phyloP scores from a whole-genome alignment of 1,284 basidiomycete genomes.

The Cutaneotrichosporon cyanovorans region DNA sequence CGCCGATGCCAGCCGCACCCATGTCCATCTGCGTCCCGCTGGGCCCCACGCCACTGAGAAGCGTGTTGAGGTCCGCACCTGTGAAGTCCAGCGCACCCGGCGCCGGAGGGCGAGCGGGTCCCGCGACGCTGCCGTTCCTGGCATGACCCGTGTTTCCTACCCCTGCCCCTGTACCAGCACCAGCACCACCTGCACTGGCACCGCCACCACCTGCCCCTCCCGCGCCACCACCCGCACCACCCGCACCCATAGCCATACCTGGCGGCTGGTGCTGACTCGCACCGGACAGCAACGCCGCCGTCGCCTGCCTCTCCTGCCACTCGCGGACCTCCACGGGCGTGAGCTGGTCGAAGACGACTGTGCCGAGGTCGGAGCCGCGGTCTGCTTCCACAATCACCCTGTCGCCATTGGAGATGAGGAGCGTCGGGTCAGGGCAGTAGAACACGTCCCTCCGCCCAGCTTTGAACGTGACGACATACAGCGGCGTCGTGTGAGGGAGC shows the following conservation, averaged over 20 bases:
- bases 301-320: slow-evolving; percentile 67
- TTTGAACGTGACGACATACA: slow-evolving; percentile 97
- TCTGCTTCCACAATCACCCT: slow-evolving; percentile 93
- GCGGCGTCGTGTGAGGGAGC: slow-evolving; percentile 72
- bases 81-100: slow-evolving; percentile 24
- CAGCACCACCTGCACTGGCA: too few relatives aligned
- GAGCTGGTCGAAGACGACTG: slow-evolving; percentile 79
- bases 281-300: slow-evolving; percentile 40
- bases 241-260: slow-evolving; percentile 37
- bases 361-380: slow-evolving; percentile 85
- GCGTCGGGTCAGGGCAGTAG: slow-evolving; percentile 64
- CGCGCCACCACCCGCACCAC: too few relatives aligned
- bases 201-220: too few relatives aligned
- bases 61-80: slow-evolving; percentile 31
- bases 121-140: slow-evolving; percentile 12
- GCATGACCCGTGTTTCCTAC: too few relatives aligned
- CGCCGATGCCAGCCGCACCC: slow-evolving; percentile 25
- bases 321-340: slow-evolving; percentile 85
- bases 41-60: slow-evolving; percentile 36
- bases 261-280: slow-evolving; percentile 43
- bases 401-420: slow-evolving; percentile 62
- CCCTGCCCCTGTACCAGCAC: too few relatives aligned
- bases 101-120: slow-evolving; percentile 6
- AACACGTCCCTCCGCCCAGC: slow-evolving; percentile 90
- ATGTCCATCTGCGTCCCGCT: slow-evolving; percentile 34